A percentile compares a stretch with the other conserved stretches of the same genome.
phyloP scores from a whole-genome alignment of 2,329 filamentous ascomycete genomes.

The Sarocladiaceae sp. region DNA sequence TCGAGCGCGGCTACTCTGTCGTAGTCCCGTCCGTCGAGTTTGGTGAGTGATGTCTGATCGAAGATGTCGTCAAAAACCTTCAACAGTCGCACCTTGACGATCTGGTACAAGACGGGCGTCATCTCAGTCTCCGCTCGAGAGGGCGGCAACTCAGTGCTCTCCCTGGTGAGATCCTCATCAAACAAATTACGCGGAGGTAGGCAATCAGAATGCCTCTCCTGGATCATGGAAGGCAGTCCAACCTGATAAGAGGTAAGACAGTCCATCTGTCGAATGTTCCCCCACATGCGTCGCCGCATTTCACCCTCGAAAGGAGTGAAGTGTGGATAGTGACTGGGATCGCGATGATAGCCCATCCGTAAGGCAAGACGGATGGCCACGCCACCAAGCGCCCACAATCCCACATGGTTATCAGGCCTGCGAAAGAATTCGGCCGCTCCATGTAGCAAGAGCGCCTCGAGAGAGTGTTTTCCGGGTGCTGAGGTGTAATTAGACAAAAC shows the following conservation, averaged over 20 bases:
- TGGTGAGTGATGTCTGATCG: not conserved
- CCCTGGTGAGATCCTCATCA: conserved; percentile 34
- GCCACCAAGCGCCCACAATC: conserved; percentile 28
- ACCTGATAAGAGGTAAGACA: conserved; percentile 34
- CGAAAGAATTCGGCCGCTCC: conserved; percentile 24
- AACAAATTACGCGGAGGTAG: conserved; percentile 34
- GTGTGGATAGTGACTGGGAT: conserved; percentile 32
- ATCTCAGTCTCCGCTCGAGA: conserved; percentile 31
- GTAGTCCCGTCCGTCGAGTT: conserved; percentile 20
- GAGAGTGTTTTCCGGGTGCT: conserved; percentile 30
- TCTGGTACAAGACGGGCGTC: conserved; percentile 32
- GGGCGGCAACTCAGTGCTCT: conserved; percentile 27
- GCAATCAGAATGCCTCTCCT: conserved; percentile 32
- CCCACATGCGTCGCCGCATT: conserved; percentile 38
- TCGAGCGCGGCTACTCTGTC: conserved; percentile 22
- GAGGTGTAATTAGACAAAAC: conserved; percentile 33
- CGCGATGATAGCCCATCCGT: conserved; percentile 34
- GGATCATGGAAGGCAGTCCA: conserved; percentile 36
- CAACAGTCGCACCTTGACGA: conserved; percentile 19
- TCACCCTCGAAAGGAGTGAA: conserved; percentile 37
- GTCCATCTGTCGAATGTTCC: conserved; percentile 33
- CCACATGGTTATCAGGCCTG: conserved; percentile 24
- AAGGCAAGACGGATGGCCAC: conserved; percentile 27
- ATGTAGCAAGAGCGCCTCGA: conserved; percentile 32
- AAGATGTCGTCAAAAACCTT: conserved; percentile 19